Evolutionary conservation across 1,139 yeast species (phyloP).

Genomic region (Schizosaccharomyces versatilis): DNA sequence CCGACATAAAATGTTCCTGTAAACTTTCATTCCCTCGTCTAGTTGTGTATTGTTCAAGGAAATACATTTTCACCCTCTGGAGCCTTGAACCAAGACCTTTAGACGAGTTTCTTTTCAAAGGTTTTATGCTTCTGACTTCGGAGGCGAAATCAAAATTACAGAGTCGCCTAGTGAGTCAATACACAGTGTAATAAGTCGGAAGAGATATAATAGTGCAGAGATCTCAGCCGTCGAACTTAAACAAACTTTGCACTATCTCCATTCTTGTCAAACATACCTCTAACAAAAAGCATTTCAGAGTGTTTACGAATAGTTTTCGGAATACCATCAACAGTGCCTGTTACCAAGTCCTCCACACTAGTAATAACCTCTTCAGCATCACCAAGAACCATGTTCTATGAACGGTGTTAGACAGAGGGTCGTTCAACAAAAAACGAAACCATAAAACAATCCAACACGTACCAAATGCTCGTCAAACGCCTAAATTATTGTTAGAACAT

Average conservation of each 20-base stretch:
- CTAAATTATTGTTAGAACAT: neutral
- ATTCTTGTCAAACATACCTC: conserved; percentile 30
- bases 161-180: conserved; percentile 5
- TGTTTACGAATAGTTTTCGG: conserved; percentile 32
- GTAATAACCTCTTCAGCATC: conserved; percentile 76
- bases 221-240: neutral
- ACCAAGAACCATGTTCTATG: conserved; percentile 59
- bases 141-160: conserved; percentile 7
- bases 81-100: too few relatives aligned
- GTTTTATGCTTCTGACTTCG: conserved; percentile 6
- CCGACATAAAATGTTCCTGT: too few relatives aligned
- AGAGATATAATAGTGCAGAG: neutral
- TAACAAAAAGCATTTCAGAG: conserved; percentile 77
- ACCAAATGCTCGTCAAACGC: conserved; percentile 9
- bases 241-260: neutral
- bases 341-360: conserved; percentile 24
- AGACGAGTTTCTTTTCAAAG: too few relatives aligned
- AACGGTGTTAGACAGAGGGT: neutral
- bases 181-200: neutral
- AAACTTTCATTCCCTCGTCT: too few relatives aligned
- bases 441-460: conserved; percentile 10
- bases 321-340: conserved; percentile 22
- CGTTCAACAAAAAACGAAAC: conserved; percentile 87
- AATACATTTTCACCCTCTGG: too few relatives aligned
- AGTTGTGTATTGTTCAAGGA: too few relatives aligned